Conservation (phyloP, 179 eudicot genomes). For the Corrigiola litoralis region DNA sequence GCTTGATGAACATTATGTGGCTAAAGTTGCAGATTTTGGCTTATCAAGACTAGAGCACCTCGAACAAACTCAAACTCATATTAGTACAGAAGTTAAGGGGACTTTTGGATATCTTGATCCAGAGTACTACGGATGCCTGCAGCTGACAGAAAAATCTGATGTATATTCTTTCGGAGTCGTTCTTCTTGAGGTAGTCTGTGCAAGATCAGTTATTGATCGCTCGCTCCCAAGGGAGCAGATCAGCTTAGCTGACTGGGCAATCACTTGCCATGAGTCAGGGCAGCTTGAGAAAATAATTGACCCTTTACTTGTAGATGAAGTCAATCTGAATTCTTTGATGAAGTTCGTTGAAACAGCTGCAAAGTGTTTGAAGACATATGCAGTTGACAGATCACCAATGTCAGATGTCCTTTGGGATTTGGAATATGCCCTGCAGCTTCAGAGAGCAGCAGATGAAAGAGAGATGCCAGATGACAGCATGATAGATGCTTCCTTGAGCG, state of each 20-base stretch:
- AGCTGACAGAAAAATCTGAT: slow-evolving; percentile 61
- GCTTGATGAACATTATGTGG: slow-evolving; percentile 50
- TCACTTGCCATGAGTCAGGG: slow-evolving; percentile 30
- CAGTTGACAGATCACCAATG: slow-evolving; percentile 31
- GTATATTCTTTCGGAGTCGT: slow-evolving; percentile 66
- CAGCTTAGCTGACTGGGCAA: slow-evolving; percentile 51
- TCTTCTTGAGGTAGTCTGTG: slow-evolving; percentile 59
- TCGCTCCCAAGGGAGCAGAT: slow-evolving; percentile 38
- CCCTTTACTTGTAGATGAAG: slow-evolving; percentile 47
- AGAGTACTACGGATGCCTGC: slow-evolving; percentile 38
- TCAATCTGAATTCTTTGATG: slow-evolving; percentile 40
- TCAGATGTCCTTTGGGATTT: slow-evolving; percentile 35
- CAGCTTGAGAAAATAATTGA: slow-evolving; percentile 46
- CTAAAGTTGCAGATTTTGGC: slow-evolving; percentile 68
- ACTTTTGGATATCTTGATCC: slow-evolving; percentile 68
- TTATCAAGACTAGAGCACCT: slow-evolving; percentile 41
- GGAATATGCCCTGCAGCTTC: slow-evolving; percentile 29
- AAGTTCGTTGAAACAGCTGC: slow-evolving; percentile 33
- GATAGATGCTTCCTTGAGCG: slow-evolving; percentile 35
- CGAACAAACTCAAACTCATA: slow-evolving; percentile 44
- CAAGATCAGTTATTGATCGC: slow-evolving; percentile 41
- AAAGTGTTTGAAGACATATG: slow-evolving; percentile 20
- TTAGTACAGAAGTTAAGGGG: slow-evolving; percentile 53
- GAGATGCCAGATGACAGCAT: slow-evolving; percentile 35
- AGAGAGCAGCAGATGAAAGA: slow-evolving; percentile 15